phyloP scores from a whole-genome alignment of 768 basidiomycete genomes.

The Leucocoprinus birnbaumii region DNA sequence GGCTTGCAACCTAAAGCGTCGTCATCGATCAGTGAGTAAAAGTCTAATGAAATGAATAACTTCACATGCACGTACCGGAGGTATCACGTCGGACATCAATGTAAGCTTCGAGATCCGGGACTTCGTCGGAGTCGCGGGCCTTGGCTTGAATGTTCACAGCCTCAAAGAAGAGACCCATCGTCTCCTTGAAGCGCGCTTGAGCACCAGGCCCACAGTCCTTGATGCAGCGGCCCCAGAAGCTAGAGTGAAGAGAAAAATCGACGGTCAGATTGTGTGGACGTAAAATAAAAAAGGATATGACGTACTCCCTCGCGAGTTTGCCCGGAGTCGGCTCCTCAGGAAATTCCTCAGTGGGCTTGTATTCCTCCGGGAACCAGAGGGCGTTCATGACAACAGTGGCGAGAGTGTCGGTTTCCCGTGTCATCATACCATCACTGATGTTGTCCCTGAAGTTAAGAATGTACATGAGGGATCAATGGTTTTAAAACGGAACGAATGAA shows the following conservation, averaged over 20 bases:
- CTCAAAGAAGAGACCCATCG: constrained; percentile 65
- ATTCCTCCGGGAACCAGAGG: constrained; percentile 52
- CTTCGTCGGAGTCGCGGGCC: constrained; percentile 46
- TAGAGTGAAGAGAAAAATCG: constrained; percentile 23
- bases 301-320: constrained; percentile 69
- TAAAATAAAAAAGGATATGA: constrained; percentile 13
- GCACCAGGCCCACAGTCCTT: constrained; percentile 51
- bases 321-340: constrained; percentile 50
- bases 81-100: constrained; percentile 72
- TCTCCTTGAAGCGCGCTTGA: constrained; percentile 69
- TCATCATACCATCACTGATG: constrained; percentile 78
- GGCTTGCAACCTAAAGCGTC: constrained; percentile 53
- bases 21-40: constrained; percentile 1
- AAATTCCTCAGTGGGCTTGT: constrained; percentile 45
- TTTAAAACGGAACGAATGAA: constrained; percentile 12
- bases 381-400: constrained; percentile 72
- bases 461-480: constrained; percentile 13
- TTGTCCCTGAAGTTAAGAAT: constrained; percentile 47
- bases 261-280: not conserved
- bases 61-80: constrained; percentile 42
- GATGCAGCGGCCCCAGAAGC: constrained; percentile 69
- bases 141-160: constrained; percentile 61
- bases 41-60: not conserved
- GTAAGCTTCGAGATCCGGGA: constrained; percentile 74
- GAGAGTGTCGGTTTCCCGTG: constrained; percentile 52